Base-by-base conservation (phyloP, 768 basidiomycete species). In the Tulasnella sp. region DNA sequence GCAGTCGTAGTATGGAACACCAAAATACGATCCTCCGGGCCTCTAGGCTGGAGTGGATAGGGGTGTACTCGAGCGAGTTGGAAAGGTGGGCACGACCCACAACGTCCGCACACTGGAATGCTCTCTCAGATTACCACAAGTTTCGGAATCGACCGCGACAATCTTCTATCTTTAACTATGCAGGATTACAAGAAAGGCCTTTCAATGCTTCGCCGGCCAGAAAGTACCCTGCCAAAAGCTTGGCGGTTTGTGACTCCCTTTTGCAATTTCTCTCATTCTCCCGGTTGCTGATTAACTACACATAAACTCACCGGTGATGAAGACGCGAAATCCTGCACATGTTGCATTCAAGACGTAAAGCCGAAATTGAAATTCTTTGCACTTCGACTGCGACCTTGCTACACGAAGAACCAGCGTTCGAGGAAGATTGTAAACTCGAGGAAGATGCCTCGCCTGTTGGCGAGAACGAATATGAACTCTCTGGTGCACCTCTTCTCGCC, bases 311-410 rank as follows among this genome's bases (percentile, higher is more conserved):
- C 23, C 23, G 14, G 12, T 19, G 4, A 8, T 39, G 6, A 66
- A 93, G 91, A 69, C 82, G 79, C 62, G 90, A 94, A 64, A 78
- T 97, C 2, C 74, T 75, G 67, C 74, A 80, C 62, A 88, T 96
- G 78, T 68, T 97, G 34, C 81, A 86, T 65, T 73, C 70, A 4
- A 79, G 86, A n/a, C 79, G 82, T 42, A 97, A 97, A 69, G 93
- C 93, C 2, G 94, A 98, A 69, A 93, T 93, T 45, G 89, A 98
- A 61, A 64, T 70, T 29, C 57, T 72, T 6, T 49, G 61, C n/a
- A 48, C 51, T 3, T 4, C 55, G 2, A 15, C 54, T 14, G 31
- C 41, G 8, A 45, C 25, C 55, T 12, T 43, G 17, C 2, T 35
- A n/a, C 31, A 11, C 15, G 14, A 17, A 40, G 11, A 42, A 40